Base-by-base conservation (phyloP, 1,284 basidiomycete genomes). In the Rhodotorula sp. region DNA sequence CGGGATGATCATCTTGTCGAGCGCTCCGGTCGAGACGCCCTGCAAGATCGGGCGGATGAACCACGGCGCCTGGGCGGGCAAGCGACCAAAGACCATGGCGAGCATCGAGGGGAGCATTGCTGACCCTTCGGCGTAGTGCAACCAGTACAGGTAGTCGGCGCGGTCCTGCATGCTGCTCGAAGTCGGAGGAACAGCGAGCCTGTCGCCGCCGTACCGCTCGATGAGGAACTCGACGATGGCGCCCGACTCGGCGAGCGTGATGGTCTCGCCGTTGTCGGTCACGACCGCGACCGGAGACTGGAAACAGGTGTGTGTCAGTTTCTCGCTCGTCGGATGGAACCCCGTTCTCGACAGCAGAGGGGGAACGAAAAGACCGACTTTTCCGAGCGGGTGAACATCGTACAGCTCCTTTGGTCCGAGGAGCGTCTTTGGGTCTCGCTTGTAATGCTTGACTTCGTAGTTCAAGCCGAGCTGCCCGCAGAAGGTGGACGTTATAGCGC, bases 191-290 rank as follows among this genome's bases (percentile, higher is more conserved):
- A 70, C 21, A 2, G 54, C 26, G 39, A 76, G 58, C 23, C 66
- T 61, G 23, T 68, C 72, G 20, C 71, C 64, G 18, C 76, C 77
- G 64, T 76, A 77, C 31, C 74, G 73, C 63, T 76, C 70, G 58
- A 77, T 72, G 62, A 78, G 63, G 62, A 75, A 73, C 54, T 78
- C 73, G 62, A 65, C 65, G 51, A 78, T 78, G 18, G 76, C 72
- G 18, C 74, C 76, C 5, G 71, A 74, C 62, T 76, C 74, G 62
- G 74, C 72, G 26, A 76, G 48, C 12, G 65, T 68, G 51, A 69
- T 16, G 10, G 64, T 64, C 3, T 54, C 21, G 43, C 59, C 65
- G 7, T 16, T 34, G 16, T 76, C 72, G 26, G 56, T 64, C 52
- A 76, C 58, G 10, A 31, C 48, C 12, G 71, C 58, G 29, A 71